These are phyloP conservation scores for Heliocybe sulcata DNA, from an alignment of 1,284 basidiomycete species.

Conservation along the genomic window DNA sequence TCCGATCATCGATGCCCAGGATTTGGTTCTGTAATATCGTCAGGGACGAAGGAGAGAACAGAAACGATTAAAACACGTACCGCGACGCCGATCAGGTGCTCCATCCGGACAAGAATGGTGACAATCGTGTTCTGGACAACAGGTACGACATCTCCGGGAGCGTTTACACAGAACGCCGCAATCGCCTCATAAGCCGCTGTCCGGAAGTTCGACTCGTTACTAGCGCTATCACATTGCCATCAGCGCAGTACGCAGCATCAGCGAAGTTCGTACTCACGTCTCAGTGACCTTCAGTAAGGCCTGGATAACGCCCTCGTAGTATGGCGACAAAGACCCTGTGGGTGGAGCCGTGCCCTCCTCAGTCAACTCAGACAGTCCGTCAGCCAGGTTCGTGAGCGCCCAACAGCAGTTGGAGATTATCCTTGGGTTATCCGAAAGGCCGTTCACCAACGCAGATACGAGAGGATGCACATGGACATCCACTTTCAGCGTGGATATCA, in stretches of 20 bases:
- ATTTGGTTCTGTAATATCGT: constrained; percentile 73
- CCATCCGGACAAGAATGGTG: constrained; percentile 83
- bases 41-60: not conserved
- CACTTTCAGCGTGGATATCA: constrained; percentile 84
- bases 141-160: constrained; percentile 74
- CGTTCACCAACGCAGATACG: constrained; percentile 78
- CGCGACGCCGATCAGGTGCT: constrained; percentile 71
- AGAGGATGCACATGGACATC: constrained; percentile 86
- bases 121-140: constrained; percentile 83
- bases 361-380: constrained; percentile 65
- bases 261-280: constrained; percentile 41
- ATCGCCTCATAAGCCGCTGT: constrained; percentile 97
- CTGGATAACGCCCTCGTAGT: constrained; percentile 82
- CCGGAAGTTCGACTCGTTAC: constrained; percentile 90
- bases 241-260: not conserved
- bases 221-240: constrained; percentile 40
- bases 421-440: constrained; percentile 77
- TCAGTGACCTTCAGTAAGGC: constrained; percentile 83
- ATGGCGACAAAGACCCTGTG: constrained; percentile 65
- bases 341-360: constrained; percentile 51
- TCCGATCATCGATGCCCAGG: constrained; percentile 91
- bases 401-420: constrained; percentile 96
- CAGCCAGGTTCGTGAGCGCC: constrained; percentile 92
- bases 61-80: constrained; percentile 38
- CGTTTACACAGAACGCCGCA: constrained; percentile 78